Evolutionary conservation across 192 early-diverging fungal genomes (phyloP), one percentile per base, ranked within the genome.

Genomic region (Coemansia sp.): DNA sequence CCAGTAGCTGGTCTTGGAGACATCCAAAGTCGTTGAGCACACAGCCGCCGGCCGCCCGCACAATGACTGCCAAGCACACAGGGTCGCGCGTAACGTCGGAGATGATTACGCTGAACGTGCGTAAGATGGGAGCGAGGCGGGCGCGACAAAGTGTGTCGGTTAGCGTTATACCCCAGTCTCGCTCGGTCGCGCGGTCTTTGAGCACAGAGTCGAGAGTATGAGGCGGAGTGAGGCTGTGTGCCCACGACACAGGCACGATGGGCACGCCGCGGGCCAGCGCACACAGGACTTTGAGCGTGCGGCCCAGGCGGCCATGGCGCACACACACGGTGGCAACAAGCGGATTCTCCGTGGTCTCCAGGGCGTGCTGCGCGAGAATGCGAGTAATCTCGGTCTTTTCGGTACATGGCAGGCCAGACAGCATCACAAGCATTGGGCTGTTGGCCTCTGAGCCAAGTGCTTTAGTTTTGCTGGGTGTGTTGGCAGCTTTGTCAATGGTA

Each of bases 211-310:
- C 48, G 57, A n/a, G 0, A 37, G 32, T 24, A 21, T 21, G 21
- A 21, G 21, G 25, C 23, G 5, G 52, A 15, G 15, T 48, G n/a
- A 68, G 51, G 37, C 35, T 39, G 24, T 41, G 43, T 0, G 51
- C 29, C 67, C 67, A 73, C 25, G 50, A 14, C 11, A 47, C 23
- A 0, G 65, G 10, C 9, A 80, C 72, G 3, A 80, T 52, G 3
- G 77, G 77, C 12, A 24, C 65, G 49, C 77, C 77, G 32, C 72
- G 77, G 0, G 67, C 72, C 61, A 80, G 22, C 0, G 77, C 72
- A 35, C 77, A 80, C 1, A 80, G 65, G 10, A 80, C 77, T 17
- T 80, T 80, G 48, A 74, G 65, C 1, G 72, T 80, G 57, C 77
- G 72, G 17, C 62, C 65, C 12, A 80, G 65, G 23, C 52, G 47